Base-by-base conservation (phyloP, 2,329 filamentous ascomycete genomes). In the Capronia coronata region DNA sequence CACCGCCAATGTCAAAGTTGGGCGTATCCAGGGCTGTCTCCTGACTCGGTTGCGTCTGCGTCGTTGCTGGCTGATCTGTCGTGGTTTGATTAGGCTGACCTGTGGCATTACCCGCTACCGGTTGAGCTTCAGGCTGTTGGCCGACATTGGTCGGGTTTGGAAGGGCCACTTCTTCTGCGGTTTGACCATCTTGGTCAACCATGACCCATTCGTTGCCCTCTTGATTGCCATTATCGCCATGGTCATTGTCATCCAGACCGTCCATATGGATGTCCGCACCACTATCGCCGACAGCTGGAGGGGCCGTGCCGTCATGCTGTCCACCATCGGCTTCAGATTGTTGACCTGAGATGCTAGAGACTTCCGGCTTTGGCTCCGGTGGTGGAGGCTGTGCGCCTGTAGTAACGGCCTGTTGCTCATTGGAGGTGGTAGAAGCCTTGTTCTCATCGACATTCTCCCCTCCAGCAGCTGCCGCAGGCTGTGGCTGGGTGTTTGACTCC, bases 131-230 rank as follows among this genome's bases (percentile, higher is more conserved):
- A 25, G 29, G 27, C 22, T 30, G 38, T 23, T 51, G 32, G 10
- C 19, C 38, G 9, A 25, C 32, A 3, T 27, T 16, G 27, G 37
- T 23, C 3, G 47, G 16, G 7, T 49, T 51, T 13, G 49, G 35
- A 22, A 46, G 21, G 8, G 40, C 32, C 21, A 46, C 19, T 8
- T 50, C 50, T 23, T 45, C 49, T 6, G 19, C 46, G 34, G 43
- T 38, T 23, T 50, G 43, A 19, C 35, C 50, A 14, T 55, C 68
- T 78, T 84, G 83, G 48, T 82, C 79, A 23, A 89, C 79, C 49
- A 89, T 82, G 2, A 88, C 82, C 85, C 85, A 89, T 56, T 89
- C 86, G 23, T 78, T 82, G 16, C 72, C 76, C 10, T 76, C 73
- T 14, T 73, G 74, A 11, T 65, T 64, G 34, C 64, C 63, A 8